A percentile compares a stretch with the other conserved stretches of the same genome.
Evolutionary conservation across 768 basidiomycete genomes (phyloP).

Genomic region (Podaxis sp.): DNA sequence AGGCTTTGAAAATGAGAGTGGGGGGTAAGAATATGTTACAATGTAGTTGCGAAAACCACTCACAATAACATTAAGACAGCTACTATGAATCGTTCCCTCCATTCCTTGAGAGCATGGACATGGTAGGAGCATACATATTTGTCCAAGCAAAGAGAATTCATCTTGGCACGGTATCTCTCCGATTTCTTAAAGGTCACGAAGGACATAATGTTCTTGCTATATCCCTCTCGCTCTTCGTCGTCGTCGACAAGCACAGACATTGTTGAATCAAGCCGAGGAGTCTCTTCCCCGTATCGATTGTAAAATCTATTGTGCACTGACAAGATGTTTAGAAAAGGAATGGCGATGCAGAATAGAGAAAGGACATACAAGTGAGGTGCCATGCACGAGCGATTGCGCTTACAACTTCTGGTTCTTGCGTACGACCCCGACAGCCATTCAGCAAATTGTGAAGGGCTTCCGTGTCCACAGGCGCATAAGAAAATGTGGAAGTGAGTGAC

Average conservation of each 20-base stretch:
- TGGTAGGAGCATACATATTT: constrained; percentile 51
- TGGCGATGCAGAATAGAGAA: background rate
- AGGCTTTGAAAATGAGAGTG: constrained; percentile 23
- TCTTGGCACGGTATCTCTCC: constrained; percentile 33
- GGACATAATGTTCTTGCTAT: constrained; percentile 34
- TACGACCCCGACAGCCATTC: constrained; percentile 36
- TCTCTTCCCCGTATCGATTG: constrained; percentile 58
- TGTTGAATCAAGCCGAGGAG: constrained; percentile 51
- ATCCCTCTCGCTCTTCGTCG: constrained; percentile 29
- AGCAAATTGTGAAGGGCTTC: constrained; percentile 47
- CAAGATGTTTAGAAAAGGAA: background rate
- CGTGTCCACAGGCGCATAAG: constrained; percentile 47
- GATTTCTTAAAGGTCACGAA: constrained; percentile 47
- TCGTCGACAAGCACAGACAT: constrained; percentile 41
- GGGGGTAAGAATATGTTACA: background rate
- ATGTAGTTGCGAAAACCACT: constrained; percentile 6
- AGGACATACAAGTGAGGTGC: constrained; percentile 40
- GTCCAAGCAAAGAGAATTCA: constrained; percentile 54
- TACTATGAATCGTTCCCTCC: constrained; percentile 38
- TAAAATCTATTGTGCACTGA: constrained; percentile 49
- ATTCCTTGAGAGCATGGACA: constrained; percentile 51
- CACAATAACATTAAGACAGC: constrained; percentile 28
- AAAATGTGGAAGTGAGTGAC: constrained; percentile 58
- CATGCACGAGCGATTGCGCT: constrained; percentile 51
- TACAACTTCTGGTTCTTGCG: constrained; percentile 40